phyloP scores from a whole-genome alignment of 2,329 filamentous ascomycete species.

The Emergomyces orientalis region DNA sequence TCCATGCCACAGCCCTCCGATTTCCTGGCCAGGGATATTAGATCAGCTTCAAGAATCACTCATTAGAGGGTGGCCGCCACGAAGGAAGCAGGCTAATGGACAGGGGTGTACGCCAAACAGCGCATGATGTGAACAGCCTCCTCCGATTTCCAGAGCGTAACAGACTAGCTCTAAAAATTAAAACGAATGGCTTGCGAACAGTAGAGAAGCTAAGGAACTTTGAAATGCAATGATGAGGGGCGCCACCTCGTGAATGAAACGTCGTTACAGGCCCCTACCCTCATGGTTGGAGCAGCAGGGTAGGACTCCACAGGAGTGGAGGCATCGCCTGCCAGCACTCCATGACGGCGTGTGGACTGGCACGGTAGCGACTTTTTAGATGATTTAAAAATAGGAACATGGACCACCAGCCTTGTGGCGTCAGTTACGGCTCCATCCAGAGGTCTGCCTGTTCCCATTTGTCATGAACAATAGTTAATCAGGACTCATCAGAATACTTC shows the following conservation, averaged over 20 bases:
- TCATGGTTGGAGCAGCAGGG: background rate
- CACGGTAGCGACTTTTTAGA: too few relatives aligned
- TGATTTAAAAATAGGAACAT: background rate
- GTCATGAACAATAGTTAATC: too few relatives aligned
- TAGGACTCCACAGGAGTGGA: too few relatives aligned
- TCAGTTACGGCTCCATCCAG: too few relatives aligned
- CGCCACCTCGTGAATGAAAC: background rate
- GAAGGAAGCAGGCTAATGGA: background rate
- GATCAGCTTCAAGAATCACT: background rate
- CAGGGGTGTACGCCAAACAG: background rate
- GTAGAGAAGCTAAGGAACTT: background rate
- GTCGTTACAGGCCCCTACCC: background rate
- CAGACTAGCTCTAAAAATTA: background rate
- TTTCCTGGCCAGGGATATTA: background rate
- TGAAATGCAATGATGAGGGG: background rate
- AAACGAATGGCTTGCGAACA: background rate
- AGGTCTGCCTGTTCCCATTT: too few relatives aligned
- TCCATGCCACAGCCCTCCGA: background rate
- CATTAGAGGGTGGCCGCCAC: background rate
- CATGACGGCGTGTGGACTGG: too few relatives aligned
- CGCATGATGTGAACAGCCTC: background rate
- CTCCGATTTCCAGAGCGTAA: background rate
- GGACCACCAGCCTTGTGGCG: background rate
- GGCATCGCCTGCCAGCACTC: too few relatives aligned
- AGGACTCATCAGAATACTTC: too few relatives aligned